A percentile compares a stretch with the other conserved stretches of the same genome.
Conservation (phyloP, 768 basidiomycete species). For the Hygrophoropsis aurantiaca region DNA sequence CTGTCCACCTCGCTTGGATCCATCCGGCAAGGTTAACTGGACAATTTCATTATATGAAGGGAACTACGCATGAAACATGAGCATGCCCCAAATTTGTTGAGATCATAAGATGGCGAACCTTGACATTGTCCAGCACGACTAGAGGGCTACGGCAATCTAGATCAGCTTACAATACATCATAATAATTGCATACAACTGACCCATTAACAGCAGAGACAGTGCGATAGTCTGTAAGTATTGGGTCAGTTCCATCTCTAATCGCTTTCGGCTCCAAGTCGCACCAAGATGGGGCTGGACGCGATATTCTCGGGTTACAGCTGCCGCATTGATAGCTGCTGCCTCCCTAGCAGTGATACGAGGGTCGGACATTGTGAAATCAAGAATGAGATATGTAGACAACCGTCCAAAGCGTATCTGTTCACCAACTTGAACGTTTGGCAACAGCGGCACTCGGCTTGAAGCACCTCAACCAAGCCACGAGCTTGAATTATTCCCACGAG, state of each 20-base stretch:
- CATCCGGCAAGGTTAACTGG: conserved; percentile 91
- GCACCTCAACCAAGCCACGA: conserved; percentile 1
- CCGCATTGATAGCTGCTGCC: conserved; percentile 79
- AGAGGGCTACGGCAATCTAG: conserved; percentile 63
- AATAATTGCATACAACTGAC: conserved; percentile 42
- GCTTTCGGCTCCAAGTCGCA: conserved; percentile 36
- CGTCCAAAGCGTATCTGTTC: not conserved
- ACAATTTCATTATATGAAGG: conserved; percentile 99
- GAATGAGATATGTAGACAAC: conserved; percentile 1
- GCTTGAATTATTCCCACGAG: conserved; percentile 20
- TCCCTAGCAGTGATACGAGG: conserved; percentile 71
- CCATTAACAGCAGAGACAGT: conserved; percentile 99
- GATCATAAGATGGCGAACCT: conserved; percentile 49
- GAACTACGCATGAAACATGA: conserved; percentile 54
- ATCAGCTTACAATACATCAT: conserved; percentile 11
- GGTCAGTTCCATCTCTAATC: conserved; percentile 9
- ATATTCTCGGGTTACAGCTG: conserved; percentile 87
- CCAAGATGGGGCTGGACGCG: conserved; percentile 88
- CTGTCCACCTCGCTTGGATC: conserved; percentile 92
- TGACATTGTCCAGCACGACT: conserved; percentile 97
- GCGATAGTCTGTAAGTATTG: conserved; percentile 70
- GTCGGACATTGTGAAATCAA: conserved; percentile 39
- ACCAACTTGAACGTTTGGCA: conserved; percentile 10
- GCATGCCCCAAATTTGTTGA: conserved; percentile 5
- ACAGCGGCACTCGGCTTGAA: not conserved